Conservation (phyloP, 441 rosid genomes). For the Sinapis alba region DNA sequence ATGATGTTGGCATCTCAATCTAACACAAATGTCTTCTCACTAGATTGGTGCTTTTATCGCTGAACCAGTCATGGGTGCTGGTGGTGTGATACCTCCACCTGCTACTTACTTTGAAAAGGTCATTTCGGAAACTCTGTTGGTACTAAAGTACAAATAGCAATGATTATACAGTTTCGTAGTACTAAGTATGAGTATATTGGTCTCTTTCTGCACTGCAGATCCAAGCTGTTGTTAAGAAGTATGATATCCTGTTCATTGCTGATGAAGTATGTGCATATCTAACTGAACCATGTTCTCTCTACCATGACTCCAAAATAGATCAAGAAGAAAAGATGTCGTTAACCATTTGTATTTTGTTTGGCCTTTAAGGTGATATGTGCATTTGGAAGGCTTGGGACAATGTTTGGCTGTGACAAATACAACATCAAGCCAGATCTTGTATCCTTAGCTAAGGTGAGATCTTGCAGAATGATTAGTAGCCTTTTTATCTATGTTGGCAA, state of each 20-base stretch:
- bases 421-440: conserved; percentile 72
- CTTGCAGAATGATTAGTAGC: not conserved
- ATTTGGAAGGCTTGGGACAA: conserved; percentile 96
- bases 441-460: conserved; percentile 80
- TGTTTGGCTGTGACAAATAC: conserved; percentile 94
- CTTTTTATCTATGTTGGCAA: not conserved
- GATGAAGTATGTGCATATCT: conserved; percentile 71
- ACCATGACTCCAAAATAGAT: not conserved
- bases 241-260: conserved; percentile 86
- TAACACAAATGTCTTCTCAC: conserved; percentile 16
- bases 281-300: not conserved
- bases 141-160: not conserved
- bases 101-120: conserved; percentile 97
- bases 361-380: conserved; percentile 83
- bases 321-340: not conserved
- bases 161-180: not conserved
- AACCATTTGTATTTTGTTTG: conserved; percentile 2
- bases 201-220: conserved; percentile 47
- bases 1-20: conserved; percentile 29
- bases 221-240: conserved; percentile 88
- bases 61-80: conserved; percentile 99
- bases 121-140: conserved; percentile 1
- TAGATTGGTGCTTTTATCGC: conserved; percentile 99
- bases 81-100: conserved; percentile 97
- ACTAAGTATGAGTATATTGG: not conserved